Conservation (phyloP, 257 asterid genomes). For the Solanum chilense region DNA sequence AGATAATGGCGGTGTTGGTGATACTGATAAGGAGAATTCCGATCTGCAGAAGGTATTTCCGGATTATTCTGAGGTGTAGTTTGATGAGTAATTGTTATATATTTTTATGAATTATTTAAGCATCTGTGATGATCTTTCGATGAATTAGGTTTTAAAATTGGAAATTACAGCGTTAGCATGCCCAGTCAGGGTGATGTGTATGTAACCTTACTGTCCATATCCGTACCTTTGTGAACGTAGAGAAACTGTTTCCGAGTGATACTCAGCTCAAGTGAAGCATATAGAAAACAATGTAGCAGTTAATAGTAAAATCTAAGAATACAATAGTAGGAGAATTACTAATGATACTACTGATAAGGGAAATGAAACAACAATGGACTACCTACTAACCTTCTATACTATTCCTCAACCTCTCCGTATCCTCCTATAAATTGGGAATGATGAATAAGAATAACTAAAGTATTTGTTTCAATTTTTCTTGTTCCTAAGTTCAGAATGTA, state of each 20-base stretch:
- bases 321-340: not conserved
- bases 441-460: not conserved
- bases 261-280: not conserved
- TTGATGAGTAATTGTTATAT: not conserved
- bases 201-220: not conserved
- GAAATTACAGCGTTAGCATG: not conserved
- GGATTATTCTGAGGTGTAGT: not conserved
- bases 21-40: slow-evolving; percentile 54
- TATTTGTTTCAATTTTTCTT: not conserved
- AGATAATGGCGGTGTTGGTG: slow-evolving; percentile 28
- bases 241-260: not conserved
- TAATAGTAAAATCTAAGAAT: not conserved
- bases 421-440: not conserved
- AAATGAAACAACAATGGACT: not conserved
- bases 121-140: not conserved
- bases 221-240: not conserved
- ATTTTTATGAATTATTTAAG: not conserved
- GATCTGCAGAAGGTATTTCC: slow-evolving; percentile 52
- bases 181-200: not conserved
- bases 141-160: not conserved
- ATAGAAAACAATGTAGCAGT: not conserved
- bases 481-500: not conserved
- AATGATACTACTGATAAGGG: not conserved
- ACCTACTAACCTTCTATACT: not conserved
- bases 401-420: not conserved